Percentiles rank a stretch among this genome's conserved stretches.
Conservation (phyloP, 2,329 filamentous ascomycete genomes). For the Raffaelea albimanens region DNA sequence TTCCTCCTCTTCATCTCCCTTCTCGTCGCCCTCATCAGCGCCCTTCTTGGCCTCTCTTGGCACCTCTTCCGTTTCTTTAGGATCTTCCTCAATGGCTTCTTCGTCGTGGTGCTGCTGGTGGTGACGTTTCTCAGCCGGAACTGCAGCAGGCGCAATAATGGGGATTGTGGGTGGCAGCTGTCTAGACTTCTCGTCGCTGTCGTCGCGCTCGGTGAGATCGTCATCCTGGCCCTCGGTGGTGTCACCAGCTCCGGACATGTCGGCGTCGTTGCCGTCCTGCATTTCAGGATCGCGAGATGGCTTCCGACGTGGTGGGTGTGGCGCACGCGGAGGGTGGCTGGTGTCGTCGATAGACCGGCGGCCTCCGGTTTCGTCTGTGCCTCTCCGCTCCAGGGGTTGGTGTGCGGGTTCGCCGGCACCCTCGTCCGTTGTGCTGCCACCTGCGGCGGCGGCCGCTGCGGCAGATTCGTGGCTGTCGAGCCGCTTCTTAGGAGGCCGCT, state of each 20-base stretch:
- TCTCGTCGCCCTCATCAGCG: slow-evolving; percentile 18
- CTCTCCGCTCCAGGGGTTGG: slow-evolving; percentile 32
- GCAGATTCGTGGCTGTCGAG: slow-evolving; percentile 34
- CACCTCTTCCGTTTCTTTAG: neutral
- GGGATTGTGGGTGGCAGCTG: slow-evolving; percentile 11
- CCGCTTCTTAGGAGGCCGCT: slow-evolving; percentile 63
- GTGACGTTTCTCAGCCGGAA: neutral
- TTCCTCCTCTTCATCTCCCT: slow-evolving; percentile 42
- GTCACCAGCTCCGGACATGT: slow-evolving; percentile 55
- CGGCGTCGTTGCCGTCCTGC: slow-evolving; percentile 54
- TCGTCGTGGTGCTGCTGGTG: neutral
- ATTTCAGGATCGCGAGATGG: slow-evolving; percentile 38
- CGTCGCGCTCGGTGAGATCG: slow-evolving; percentile 60
- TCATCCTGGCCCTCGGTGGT: slow-evolving; percentile 52
- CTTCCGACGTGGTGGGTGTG: slow-evolving; percentile 40
- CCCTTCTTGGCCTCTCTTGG: neutral
- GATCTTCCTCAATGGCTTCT: neutral
- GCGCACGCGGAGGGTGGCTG: slow-evolving; percentile 24
- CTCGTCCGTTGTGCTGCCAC: slow-evolving; percentile 13
- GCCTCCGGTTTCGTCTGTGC: slow-evolving; percentile 35
- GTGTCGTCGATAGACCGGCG: slow-evolving; percentile 43
- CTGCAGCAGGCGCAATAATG: slow-evolving; percentile 2
- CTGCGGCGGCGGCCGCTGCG: neutral
- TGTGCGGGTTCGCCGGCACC: slow-evolving; percentile 26
- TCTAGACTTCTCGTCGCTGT: slow-evolving; percentile 53